phyloP scores from a whole-genome alignment of 192 early-diverging fungal genomes.

The Podochytrium sp. region DNA sequence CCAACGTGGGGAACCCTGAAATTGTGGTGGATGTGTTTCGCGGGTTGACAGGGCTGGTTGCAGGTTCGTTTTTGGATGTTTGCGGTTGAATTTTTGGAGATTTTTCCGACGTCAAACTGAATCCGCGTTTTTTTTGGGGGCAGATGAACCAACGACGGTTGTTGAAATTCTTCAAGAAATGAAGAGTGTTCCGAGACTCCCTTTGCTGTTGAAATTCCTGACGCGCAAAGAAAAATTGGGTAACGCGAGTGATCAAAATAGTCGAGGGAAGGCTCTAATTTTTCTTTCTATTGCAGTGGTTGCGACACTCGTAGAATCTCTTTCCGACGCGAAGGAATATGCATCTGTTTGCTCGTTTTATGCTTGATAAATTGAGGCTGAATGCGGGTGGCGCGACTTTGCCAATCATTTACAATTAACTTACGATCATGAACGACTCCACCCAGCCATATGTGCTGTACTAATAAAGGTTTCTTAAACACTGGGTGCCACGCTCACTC shows the following conservation, averaged over 20 bases:
- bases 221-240: constrained; percentile 8
- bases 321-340: neutral
- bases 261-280: too few relatives aligned
- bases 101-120: too few relatives aligned
- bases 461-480: too few relatives aligned
- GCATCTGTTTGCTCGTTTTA: neutral
- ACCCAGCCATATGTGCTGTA: too few relatives aligned
- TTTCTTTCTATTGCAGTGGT: neutral
- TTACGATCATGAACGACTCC: too few relatives aligned
- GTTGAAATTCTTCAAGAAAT: constrained; percentile 1
- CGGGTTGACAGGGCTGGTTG: neutral
- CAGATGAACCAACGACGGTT: neutral
- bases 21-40: constrained; percentile 16
- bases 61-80: neutral
- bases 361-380: too few relatives aligned
- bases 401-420: too few relatives aligned
- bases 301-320: neutral
- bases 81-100: too few relatives aligned
- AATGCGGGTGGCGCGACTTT: too few relatives aligned
- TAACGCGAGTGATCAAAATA: neutral
- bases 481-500: too few relatives aligned
- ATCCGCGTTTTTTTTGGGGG: neutral
- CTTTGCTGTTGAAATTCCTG: constrained; percentile 1
- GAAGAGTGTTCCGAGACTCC: constrained; percentile 4
- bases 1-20: constrained; percentile 11